These are phyloP conservation scores for Colletotrichum falcatum DNA, from an alignment of 2,329 filamentous ascomycete genomes.

Conservation along the genomic window DNA sequence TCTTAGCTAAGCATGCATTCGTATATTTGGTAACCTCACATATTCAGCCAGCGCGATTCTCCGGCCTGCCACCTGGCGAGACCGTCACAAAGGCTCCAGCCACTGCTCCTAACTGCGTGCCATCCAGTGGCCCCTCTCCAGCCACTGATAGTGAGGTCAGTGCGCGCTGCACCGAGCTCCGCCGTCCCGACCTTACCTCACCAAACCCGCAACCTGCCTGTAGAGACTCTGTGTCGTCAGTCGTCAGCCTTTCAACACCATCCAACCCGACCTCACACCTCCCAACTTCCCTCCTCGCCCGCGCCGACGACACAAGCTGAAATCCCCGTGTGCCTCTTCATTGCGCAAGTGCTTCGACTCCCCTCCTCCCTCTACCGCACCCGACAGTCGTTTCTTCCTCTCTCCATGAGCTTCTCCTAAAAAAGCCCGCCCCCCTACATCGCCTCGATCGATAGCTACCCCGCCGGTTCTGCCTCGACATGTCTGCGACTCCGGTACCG, in stretches of 20 bases:
- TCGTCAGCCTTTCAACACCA: slow-evolving; percentile 29
- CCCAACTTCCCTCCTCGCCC: slow-evolving; percentile 1
- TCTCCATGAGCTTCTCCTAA: slow-evolving; percentile 32
- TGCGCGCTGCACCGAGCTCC: slow-evolving; percentile 24
- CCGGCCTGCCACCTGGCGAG: slow-evolving; percentile 2
- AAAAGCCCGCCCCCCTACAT: slow-evolving; percentile 20
- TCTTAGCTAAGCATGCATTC: slow-evolving; percentile 1
- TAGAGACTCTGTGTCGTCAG: background rate
- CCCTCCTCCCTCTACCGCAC: background rate
- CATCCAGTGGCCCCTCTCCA: slow-evolving; percentile 20
- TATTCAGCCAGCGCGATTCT: background rate
- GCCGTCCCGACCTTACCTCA: slow-evolving; percentile 27
- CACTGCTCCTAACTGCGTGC: background rate
- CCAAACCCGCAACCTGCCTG: slow-evolving; percentile 11
- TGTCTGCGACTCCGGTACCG: slow-evolving; percentile 67
- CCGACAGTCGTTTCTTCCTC: slow-evolving; percentile 17
- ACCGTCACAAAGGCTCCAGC: slow-evolving; percentile 21
- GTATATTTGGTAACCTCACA: slow-evolving; percentile 9
- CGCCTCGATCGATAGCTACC: slow-evolving; percentile 41
- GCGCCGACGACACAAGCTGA: slow-evolving; percentile 15
- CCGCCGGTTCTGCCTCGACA: slow-evolving; percentile 43
- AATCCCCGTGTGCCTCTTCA: background rate
- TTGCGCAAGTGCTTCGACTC: background rate
- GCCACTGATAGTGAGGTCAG: slow-evolving; percentile 4
- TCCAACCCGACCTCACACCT: background rate